Base-by-base conservation (phyloP, 225 moss, liverwort and hornwort genomes). In the Physcomitrellopsis africana region DNA sequence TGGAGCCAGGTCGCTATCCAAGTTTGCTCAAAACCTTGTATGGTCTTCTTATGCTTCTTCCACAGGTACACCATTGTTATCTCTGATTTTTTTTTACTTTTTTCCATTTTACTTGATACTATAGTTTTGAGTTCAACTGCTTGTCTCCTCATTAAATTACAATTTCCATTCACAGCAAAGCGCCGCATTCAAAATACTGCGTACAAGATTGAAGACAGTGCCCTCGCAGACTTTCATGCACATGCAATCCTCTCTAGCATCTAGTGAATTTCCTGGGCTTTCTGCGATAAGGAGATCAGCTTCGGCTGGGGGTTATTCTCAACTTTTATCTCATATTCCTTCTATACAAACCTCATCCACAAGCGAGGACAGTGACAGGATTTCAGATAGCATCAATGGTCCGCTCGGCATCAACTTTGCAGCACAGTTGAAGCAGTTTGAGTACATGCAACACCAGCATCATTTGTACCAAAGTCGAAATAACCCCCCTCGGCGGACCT, bases 41-140 rank as follows among this genome's bases (percentile, higher is more conserved):
- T 81, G 97, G 97, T 60, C 88, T 97, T 73, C 93, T 97, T 48
- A 97, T 97, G 97, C 90, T 97, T 53, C 93, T 97, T 58, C 97
- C 97, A 59, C 97, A 97, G 97, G 97, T 97, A 80, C 49, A 41
- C 19, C 14, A 16, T 73, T 32, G 8, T 67, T 11, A 44, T 43
- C 47, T 77, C 32, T 62, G 19, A 23, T 58, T 70, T 68, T 32
- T 49, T 20, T 53, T 47, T 41, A 73, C 22, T 66, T 57, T 70
- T 67, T 44, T 48, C 22, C 17, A 19, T 70, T 66, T 60, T 17
- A 72, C 53, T 5, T 68, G 24, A 27, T 24, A 24, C 24, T 24
- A 24, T 24, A 1, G 24, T 24, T 24, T 27, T 60, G 26, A 63
- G 13, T 59, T 64, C 26, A 37, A 45, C 58, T 1, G 16, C 46